Evolutionary conservation across 2,329 filamentous ascomycete species (phyloP).

Genomic region (Zasmidium angulare): DNA sequence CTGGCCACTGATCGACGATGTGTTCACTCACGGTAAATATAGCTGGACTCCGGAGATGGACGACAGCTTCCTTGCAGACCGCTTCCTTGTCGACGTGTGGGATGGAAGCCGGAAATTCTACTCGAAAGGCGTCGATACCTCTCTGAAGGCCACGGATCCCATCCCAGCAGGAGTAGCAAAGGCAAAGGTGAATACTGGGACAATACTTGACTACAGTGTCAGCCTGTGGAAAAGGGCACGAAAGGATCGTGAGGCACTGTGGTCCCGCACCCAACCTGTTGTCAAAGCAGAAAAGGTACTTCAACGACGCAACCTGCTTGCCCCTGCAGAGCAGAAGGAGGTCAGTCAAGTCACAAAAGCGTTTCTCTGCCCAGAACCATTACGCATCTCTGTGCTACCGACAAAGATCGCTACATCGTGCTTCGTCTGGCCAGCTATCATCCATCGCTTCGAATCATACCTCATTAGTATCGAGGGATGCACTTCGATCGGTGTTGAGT

Average conservation of each 20-base stretch:
- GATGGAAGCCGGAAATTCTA: constrained; percentile 61
- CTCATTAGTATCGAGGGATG: constrained; percentile 79
- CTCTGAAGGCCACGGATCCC: constrained; percentile 63
- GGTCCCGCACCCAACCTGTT: constrained; percentile 75
- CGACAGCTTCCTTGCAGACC: constrained; percentile 44
- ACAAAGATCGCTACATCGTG: constrained; percentile 68
- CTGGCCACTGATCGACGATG: constrained; percentile 57
- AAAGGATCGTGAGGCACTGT: constrained; percentile 46
- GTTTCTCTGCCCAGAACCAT: constrained; percentile 73
- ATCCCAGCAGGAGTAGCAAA: constrained; percentile 58
- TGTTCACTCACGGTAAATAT: constrained; percentile 41
- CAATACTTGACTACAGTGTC: constrained; percentile 79
- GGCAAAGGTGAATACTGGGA: constrained; percentile 37
- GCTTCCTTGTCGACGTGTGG: constrained; percentile 57
- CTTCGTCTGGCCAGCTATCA: constrained; percentile 77
- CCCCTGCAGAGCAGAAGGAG: constrained; percentile 60
- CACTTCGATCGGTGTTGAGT: constrained; percentile 60
- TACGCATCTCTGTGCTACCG: constrained; percentile 73
- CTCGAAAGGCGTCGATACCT: constrained; percentile 44
- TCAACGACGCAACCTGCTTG: constrained; percentile 79
- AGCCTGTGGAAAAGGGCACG: constrained; percentile 69
- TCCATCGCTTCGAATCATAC: constrained; percentile 78
- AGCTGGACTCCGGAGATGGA: constrained; percentile 47
- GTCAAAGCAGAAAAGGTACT: constrained; percentile 71
- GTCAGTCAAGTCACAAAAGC: constrained; percentile 47